phyloP scores from a whole-genome alignment of 2,329 filamentous ascomycete species.

The Zasmidium cellare region DNA sequence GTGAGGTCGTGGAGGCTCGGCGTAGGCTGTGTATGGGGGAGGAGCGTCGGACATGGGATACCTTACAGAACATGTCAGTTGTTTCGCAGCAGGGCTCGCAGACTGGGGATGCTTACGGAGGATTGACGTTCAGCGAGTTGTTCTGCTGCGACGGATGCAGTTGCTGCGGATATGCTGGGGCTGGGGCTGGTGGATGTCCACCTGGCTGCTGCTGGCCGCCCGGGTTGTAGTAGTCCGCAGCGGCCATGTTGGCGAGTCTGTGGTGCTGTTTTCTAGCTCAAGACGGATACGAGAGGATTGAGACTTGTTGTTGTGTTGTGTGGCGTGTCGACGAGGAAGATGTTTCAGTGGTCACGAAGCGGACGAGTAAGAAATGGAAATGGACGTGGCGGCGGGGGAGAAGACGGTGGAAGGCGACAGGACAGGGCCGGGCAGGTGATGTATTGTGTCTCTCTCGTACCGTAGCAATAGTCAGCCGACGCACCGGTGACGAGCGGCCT shows the following conservation, averaged over 20 bases:
- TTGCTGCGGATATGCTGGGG: conserved; percentile 13
- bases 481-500: not conserved
- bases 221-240: conserved; percentile 30
- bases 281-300: not conserved
- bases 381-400: not conserved
- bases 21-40: conserved; percentile 27
- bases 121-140: conserved; percentile 13
- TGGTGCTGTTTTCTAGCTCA: not conserved
- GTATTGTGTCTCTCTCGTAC: conserved; percentile 3
- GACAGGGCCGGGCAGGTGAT: conserved; percentile 1
- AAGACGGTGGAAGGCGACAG: conserved; percentile 2
- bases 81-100: too few relatives aligned
- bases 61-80: not conserved
- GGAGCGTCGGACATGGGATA: conserved; percentile 33
- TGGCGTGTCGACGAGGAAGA: not conserved
- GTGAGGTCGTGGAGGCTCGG: conserved; percentile 25
- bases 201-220: conserved; percentile 12
- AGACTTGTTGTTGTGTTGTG: not conserved
- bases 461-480: conserved; percentile 1
- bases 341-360: not conserved
- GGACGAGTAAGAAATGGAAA: conserved; percentile 1
- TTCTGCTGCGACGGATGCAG: conserved; percentile 11
- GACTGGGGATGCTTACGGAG: conserved; percentile 12
- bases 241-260: conserved; percentile 22
- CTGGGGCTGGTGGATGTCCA: conserved; percentile 10